phyloP scores from a whole-genome alignment of 306 rosid species.

The Dryas drummondii region DNA sequence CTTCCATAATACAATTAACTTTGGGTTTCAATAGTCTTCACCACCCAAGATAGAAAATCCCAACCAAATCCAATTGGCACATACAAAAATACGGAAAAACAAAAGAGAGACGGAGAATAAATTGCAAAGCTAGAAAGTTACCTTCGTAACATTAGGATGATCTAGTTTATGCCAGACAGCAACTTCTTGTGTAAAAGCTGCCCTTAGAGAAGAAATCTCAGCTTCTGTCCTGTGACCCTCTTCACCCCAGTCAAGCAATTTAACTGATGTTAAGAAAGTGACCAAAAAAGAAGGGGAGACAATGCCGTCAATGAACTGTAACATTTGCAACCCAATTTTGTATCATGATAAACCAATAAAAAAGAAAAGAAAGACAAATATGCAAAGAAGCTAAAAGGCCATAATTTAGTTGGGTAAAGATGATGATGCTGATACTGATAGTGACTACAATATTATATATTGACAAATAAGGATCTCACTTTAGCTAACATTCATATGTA shows the following conservation, averaged over 20 bases:
- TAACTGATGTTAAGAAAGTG: conserved; percentile 53
- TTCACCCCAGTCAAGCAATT: conserved; percentile 98
- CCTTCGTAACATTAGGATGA: conserved; percentile 98
- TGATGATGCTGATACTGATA: background rate
- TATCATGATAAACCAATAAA: background rate
- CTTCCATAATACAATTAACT: background rate
- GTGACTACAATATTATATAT: conserved; percentile 7
- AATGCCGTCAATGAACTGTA: conserved; percentile 17
- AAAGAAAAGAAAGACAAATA: conserved; percentile 1
- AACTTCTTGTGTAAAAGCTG: conserved; percentile 95
- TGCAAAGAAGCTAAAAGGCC: conserved; percentile 2
- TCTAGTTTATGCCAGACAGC: conserved; percentile 99
- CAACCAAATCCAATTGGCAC: background rate
- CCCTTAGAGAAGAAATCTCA: conserved; percentile 80
- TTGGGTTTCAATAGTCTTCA: background rate
- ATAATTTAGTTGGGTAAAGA: background rate
- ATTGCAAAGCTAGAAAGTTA: conserved; percentile 31
- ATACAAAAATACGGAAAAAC: background rate
- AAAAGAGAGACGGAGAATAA: background rate
- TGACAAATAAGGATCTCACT: conserved; percentile 11
- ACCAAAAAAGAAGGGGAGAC: conserved; percentile 8
- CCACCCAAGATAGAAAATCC: background rate
- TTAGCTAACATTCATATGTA: conserved; percentile 15
- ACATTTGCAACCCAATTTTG: background rate
- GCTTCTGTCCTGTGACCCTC: conserved; percentile 96